A percentile compares a stretch with the other conserved stretches of the same genome.
Conservation (phyloP, 2,329 filamentous ascomycete genomes). For the Alternaria tenuissima region DNA sequence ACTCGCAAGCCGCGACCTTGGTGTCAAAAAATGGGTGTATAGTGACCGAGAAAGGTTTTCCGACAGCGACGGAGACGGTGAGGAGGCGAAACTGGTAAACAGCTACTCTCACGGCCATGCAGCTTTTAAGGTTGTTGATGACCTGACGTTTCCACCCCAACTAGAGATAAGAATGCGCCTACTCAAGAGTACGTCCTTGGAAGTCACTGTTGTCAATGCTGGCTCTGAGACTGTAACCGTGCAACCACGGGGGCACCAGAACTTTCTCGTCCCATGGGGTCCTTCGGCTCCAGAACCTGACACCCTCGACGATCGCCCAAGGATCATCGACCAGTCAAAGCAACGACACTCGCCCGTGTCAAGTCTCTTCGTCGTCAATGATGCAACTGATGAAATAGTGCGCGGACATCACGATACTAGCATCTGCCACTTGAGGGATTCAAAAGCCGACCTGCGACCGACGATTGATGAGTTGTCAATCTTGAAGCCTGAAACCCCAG, state of each 20-base stretch:
- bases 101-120: neutral
- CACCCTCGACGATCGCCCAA: neutral
- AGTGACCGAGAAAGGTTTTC: neutral
- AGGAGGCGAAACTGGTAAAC: constrained; percentile 4
- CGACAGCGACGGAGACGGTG: neutral
- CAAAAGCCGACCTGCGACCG: neutral
- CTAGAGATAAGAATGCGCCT: neutral
- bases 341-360: neutral
- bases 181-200: neutral
- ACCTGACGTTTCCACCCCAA: neutral
- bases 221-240: neutral
- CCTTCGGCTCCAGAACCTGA: neutral
- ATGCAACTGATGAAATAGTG: neutral
- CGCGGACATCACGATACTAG: neutral
- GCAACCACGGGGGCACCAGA: neutral
- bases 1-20: neutral
- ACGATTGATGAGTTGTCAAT: neutral
- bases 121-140: neutral
- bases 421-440: neutral
- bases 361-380: neutral
- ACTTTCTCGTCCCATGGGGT: neutral
- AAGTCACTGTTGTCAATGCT: neutral
- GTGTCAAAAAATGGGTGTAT: constrained; percentile 1
- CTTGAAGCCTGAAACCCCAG: neutral
- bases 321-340: neutral